Evolutionary conservation across 495 filamentous ascomycete genomes (phyloP).

Genomic region (Hypoxylon lienhwacheense): DNA sequence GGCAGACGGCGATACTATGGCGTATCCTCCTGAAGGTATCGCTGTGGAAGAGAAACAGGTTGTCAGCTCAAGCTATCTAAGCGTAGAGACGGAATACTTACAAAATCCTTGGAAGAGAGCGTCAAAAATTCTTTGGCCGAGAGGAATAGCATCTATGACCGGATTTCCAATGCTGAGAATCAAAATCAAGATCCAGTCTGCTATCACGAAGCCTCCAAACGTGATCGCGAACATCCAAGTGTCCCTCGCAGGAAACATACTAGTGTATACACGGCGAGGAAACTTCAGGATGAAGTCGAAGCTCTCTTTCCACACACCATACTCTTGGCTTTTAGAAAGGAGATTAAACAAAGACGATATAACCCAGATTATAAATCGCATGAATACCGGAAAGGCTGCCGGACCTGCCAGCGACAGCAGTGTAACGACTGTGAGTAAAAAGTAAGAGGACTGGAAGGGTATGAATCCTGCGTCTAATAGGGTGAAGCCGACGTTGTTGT

Average conservation of each 20-base stretch:
- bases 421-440: conserved; percentile 69
- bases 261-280: conserved; percentile 72
- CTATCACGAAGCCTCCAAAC: conserved; percentile 66
- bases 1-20: conserved; percentile 67
- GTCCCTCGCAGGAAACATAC: conserved; percentile 68
- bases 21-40: conserved; percentile 75
- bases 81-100: conserved; percentile 11
- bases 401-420: conserved; percentile 75
- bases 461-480: conserved; percentile 74
- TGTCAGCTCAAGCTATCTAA: conserved; percentile 4
- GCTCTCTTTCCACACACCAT: conserved; percentile 49
- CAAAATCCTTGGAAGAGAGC: conserved; percentile 72
- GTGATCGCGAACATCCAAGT: conserved; percentile 71
- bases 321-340: conserved; percentile 43
- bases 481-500: conserved; percentile 81
- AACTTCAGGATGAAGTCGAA: conserved; percentile 72
- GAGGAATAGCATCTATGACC: conserved; percentile 57
- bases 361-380: conserved; percentile 69
- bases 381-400: conserved; percentile 67
- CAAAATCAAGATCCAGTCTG: conserved; percentile 74
- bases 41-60: conserved; percentile 40
- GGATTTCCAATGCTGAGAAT: conserved; percentile 68
- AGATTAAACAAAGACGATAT: conserved; percentile 45
- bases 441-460: conserved; percentile 60
- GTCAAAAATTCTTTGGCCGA: conserved; percentile 62